These are phyloP conservation scores for Calvatia gigantea DNA, from an alignment of 768 basidiomycete genomes.

Conservation along the genomic window DNA sequence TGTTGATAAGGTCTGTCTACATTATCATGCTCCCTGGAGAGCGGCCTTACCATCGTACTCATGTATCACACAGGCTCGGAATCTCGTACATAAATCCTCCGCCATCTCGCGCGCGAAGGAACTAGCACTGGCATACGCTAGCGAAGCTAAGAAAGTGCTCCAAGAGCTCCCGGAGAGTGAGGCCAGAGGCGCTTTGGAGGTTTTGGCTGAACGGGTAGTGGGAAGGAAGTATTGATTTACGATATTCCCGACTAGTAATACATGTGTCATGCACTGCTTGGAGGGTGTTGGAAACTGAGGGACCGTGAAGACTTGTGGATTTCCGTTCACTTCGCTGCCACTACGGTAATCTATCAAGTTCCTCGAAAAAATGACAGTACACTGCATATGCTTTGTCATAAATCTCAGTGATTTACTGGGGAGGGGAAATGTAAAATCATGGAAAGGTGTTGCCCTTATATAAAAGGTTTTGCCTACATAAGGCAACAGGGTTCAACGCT, in stretches of 20 bases:
- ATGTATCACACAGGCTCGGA: constrained; percentile 53
- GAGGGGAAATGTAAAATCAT: too few relatives aligned
- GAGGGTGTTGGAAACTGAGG: neutral
- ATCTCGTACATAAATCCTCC: constrained; percentile 70
- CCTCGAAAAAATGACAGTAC: too few relatives aligned
- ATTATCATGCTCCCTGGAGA: neutral
- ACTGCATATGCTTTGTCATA: too few relatives aligned
- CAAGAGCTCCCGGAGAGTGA: constrained; percentile 76
- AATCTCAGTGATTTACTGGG: too few relatives aligned
- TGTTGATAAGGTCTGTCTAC: constrained; percentile 64
- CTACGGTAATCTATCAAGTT: too few relatives aligned
- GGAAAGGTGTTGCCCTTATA: too few relatives aligned
- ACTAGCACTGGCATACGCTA: constrained; percentile 74
- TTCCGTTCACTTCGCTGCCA: too few relatives aligned
- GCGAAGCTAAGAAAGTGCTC: constrained; percentile 74
- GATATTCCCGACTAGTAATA: neutral
- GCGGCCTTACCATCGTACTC: constrained; percentile 3
- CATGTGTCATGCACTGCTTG: neutral
- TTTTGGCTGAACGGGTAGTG: constrained; percentile 72
- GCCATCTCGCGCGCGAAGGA: constrained; percentile 80
- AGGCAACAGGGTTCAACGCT: too few relatives aligned
- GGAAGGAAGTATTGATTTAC: constrained; percentile 35
- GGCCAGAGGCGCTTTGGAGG: constrained; percentile 73
- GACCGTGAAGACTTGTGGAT: neutral
- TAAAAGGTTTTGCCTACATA: too few relatives aligned